Conservation (phyloP, 2,329 filamentous ascomycete genomes). For the Nigrospora osmanthi region DNA sequence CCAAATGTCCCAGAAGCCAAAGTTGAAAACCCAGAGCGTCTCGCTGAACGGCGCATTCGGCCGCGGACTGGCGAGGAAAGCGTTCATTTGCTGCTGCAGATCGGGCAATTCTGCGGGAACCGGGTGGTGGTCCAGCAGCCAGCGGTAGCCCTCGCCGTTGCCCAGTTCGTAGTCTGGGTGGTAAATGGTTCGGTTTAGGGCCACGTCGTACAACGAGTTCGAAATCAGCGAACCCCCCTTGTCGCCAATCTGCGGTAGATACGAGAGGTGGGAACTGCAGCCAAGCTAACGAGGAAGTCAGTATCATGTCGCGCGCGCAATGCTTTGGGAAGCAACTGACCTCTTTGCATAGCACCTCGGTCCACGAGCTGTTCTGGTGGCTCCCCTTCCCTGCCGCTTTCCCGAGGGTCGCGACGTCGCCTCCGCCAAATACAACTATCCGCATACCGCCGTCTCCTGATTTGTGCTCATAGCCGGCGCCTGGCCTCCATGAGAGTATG, state of each 20-base stretch:
- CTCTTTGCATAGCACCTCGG: slow-evolving; percentile 38
- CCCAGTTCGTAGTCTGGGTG: slow-evolving; percentile 24
- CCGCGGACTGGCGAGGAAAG: slow-evolving; percentile 33
- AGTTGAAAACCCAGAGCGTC: slow-evolving; percentile 44
- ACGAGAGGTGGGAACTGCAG: slow-evolving; percentile 37
- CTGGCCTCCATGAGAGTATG: slow-evolving; percentile 3
- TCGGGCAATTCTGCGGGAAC: slow-evolving; percentile 29
- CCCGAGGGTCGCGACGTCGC: slow-evolving; percentile 33
- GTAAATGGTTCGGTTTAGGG: slow-evolving; percentile 22
- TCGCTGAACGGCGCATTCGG: slow-evolving; percentile 28
- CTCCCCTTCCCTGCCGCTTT: slow-evolving; percentile 9
- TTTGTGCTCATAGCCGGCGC: slow-evolving; percentile 1
- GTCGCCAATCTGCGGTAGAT: slow-evolving; percentile 32
- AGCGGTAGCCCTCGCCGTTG: slow-evolving; percentile 29
- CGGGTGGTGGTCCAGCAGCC: slow-evolving; percentile 33
- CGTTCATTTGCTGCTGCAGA: slow-evolving; percentile 32
- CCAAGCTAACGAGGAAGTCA: slow-evolving; percentile 27
- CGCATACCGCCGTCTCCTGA: slow-evolving; percentile 26
- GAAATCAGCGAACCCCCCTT: slow-evolving; percentile 47
- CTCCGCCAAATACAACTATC: slow-evolving; percentile 44
- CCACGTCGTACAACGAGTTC: slow-evolving; percentile 45
- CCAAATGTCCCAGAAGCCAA: slow-evolving; percentile 50
- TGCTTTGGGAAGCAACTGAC: slow-evolving; percentile 18
- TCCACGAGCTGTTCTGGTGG: slow-evolving; percentile 28
- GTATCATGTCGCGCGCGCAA: too few species aligned